Conservation (phyloP, 208 protist genomes). For the Leptomonas pyrrhocoris region DNA sequence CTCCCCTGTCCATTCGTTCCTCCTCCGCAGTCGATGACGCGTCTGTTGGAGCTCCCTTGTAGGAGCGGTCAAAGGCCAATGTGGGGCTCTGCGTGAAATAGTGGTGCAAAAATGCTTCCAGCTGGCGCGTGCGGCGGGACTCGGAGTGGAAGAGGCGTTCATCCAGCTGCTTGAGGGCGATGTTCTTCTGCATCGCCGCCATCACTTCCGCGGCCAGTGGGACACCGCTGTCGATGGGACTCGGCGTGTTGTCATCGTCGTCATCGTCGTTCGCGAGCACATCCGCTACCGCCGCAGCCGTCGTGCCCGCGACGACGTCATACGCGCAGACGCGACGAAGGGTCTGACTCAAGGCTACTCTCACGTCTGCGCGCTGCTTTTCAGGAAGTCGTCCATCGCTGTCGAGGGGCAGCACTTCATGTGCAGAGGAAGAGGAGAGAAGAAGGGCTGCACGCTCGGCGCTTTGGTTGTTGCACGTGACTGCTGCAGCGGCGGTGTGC, state of each 20-base stretch:
- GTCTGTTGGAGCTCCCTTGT: neutral
- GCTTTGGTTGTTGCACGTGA: neutral
- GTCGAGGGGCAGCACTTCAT: neutral
- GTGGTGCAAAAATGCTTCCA: slow-evolving; percentile 24
- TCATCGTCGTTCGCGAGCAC: slow-evolving; percentile 5
- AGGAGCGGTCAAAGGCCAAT: slow-evolving; percentile 24
- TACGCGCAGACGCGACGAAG: slow-evolving; percentile 2
- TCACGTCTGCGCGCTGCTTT: neutral
- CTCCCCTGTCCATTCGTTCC: neutral
- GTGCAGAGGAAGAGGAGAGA: neutral
- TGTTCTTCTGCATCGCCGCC: neutral
- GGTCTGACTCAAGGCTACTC: neutral
- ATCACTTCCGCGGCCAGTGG: neutral
- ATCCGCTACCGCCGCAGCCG: neutral
- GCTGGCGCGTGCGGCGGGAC: slow-evolving; percentile 13
- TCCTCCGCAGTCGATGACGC: neutral
- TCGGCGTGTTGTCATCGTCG: neutral
- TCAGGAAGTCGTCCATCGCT: neutral
- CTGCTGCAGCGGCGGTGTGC: neutral
- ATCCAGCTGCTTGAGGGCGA: slow-evolving; percentile 5
- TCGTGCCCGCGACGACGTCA: too few relatives aligned
- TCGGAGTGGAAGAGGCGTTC: slow-evolving; percentile 22
- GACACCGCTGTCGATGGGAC: neutral
- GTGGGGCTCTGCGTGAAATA: slow-evolving; percentile 39
- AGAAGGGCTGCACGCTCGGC: too few relatives aligned